Evolutionary conservation across 331 rosid species (phyloP), one percentile per base, ranked within the genome.

Genomic region (Erythrophleum ivorense): DNA sequence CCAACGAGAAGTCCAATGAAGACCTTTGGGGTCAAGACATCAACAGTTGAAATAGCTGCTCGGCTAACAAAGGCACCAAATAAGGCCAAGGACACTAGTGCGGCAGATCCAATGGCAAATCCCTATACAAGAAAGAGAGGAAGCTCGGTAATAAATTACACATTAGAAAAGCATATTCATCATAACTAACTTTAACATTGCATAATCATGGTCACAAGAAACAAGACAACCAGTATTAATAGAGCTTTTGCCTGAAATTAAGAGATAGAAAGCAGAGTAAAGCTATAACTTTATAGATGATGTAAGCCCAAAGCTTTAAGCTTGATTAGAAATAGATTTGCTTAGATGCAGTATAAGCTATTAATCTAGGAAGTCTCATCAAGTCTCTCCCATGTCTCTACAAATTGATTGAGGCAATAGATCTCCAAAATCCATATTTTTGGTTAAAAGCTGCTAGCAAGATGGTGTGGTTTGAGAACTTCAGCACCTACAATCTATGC

Each of bases 1-100:
- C 95, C 97, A 3, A 92, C 95, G 0, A 92, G 4, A 85, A 92
- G 84, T 48, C 97, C 95, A 59, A 92, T 92, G 59, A 92, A 92
- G 79, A 92, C 97, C 89, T 92, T 90, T 21, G 97, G 97, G 57
- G 95, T 90, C 79, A 92, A 80, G 70, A 92, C 97, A 84, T 92
- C 95, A 10, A 92, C 97, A 0, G 93, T 89, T 43, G 92, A 92
- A 73, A 92, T 86, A n/a, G 82, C 88, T 5, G 97, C 92, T 5
- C 97, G 85, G 69, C 95, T 92, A 53, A 92, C 95, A 76, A 92
- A 92, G 74, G 97, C 97, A 50, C 95, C 95, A 73, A 92, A 92
- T 29, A 92, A 78, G 40, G 95, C 97, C 89, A 92, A 83, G 62
- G 95, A 92, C 55, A 92, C 97, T 6, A 90, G 84, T 8, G 97